Evolutionary conservation across 148 eudicot genomes (phyloP).

Genomic region (Chenopodium album): DNA sequence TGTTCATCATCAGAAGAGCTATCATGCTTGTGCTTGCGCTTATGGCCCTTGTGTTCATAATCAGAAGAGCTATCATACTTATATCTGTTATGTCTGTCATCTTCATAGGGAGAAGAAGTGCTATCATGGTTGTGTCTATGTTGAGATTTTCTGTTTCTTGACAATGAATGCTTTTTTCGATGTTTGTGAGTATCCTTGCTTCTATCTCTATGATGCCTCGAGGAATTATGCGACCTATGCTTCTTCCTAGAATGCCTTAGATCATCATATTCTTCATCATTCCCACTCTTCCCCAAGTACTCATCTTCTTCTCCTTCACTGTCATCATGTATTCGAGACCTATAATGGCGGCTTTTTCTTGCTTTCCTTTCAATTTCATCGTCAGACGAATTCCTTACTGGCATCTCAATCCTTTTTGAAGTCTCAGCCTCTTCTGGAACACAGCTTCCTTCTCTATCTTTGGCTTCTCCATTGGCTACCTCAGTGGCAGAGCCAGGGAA

Average conservation of each 20-base stretch:
- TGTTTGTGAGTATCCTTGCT: slow-evolving; percentile 51
- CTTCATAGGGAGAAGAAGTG: slow-evolving; percentile 24
- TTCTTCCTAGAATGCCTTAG: slow-evolving; percentile 49
- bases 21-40: slow-evolving; percentile 21
- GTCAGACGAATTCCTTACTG: slow-evolving; percentile 40
- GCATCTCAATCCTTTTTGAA: slow-evolving; percentile 29
- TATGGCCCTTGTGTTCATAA: slow-evolving; percentile 19
- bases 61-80: slow-evolving; percentile 24
- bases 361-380: slow-evolving; percentile 38
- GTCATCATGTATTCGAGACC: slow-evolving; percentile 40
- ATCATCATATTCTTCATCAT: slow-evolving; percentile 33
- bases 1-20: slow-evolving; percentile 28
- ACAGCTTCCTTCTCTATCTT: slow-evolving; percentile 52
- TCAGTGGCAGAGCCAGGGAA: slow-evolving; percentile 29
- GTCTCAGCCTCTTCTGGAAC: slow-evolving; percentile 35
- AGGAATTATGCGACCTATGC: slow-evolving; percentile 48
- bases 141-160: slow-evolving; percentile 43
- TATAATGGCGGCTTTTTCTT: slow-evolving; percentile 61
- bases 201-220: slow-evolving; percentile 44
- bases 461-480: slow-evolving; percentile 19
- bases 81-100: slow-evolving; percentile 12
- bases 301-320: slow-evolving; percentile 34
- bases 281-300: slow-evolving; percentile 11
- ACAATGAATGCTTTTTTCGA: slow-evolving; percentile 43
- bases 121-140: slow-evolving; percentile 22